Evolutionary conservation across 768 basidiomycete species (phyloP).

Genomic region (Naematelia encephala): DNA sequence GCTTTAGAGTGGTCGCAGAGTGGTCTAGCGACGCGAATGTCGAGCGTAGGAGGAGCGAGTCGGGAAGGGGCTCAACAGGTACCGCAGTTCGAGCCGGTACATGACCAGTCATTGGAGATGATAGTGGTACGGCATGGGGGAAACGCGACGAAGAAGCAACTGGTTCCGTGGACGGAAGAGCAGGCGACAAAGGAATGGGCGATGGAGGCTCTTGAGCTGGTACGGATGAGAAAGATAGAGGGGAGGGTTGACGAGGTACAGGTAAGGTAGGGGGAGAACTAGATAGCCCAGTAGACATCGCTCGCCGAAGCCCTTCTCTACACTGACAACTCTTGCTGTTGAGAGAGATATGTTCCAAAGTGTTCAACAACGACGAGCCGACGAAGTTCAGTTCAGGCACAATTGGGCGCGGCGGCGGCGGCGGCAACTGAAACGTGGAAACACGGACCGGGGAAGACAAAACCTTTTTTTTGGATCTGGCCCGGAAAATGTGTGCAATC

Average conservation of each 20-base stretch:
- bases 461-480: too few species aligned
- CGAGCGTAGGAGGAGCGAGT: conserved; percentile 36
- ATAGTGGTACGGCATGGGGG: neutral
- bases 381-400: too few species aligned
- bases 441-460: too few species aligned
- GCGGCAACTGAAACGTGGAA: too few species aligned
- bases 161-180: neutral
- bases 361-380: too few species aligned
- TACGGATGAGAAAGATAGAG: conserved; percentile 21
- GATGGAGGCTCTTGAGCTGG: conserved; percentile 2
- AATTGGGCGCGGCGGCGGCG: too few species aligned
- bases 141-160: conserved; percentile 1
- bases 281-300: neutral
- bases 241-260: conserved; percentile 32
- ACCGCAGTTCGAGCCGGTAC: too few species aligned
- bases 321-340: neutral
- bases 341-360: too few species aligned
- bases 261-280: conserved; percentile 24
- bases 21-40: conserved; percentile 36
- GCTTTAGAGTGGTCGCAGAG: conserved; percentile 32
- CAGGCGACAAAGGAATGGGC: conserved; percentile 10
- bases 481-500: neutral
- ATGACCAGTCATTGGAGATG: too few species aligned
- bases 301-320: neutral
- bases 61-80: conserved; percentile 29